Evolutionary conservation across 2,329 filamentous ascomycete genomes (phyloP).

Genomic region (Clathrospora elynae): DNA sequence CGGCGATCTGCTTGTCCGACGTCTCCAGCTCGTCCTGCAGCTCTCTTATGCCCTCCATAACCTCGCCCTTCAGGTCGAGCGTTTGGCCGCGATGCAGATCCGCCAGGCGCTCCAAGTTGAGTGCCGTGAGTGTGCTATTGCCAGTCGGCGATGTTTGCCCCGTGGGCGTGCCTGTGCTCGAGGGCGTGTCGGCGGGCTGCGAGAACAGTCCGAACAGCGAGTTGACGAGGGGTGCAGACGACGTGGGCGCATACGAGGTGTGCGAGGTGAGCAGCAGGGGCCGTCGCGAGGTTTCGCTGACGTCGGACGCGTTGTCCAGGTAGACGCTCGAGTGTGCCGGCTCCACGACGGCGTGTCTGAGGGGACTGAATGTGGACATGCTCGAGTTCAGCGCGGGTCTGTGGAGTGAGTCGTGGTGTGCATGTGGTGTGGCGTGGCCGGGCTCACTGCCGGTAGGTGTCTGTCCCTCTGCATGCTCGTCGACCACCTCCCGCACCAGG

Average conservation of each 20-base stretch:
- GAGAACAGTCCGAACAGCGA: conserved; percentile 90
- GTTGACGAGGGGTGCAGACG: conserved; percentile 61
- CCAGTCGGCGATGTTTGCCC: conserved; percentile 57
- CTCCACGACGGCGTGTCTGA: conserved; percentile 50
- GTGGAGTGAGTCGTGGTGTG: conserved; percentile 44
- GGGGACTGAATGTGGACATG: conserved; percentile 55
- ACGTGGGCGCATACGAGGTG: conserved; percentile 65
- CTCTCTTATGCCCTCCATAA: conserved; percentile 92
- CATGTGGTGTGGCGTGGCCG: conserved; percentile 55
- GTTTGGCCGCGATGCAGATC: conserved; percentile 48
- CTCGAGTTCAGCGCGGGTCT: conserved; percentile 48
- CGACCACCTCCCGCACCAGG: conserved; percentile 87
- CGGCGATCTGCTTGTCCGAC: conserved; percentile 90
- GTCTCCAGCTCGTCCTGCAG: conserved; percentile 94
- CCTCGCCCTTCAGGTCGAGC: conserved; percentile 82
- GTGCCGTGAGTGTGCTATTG: conserved; percentile 44
- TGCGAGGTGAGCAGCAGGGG: conserved; percentile 67
- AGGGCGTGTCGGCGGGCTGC: conserved; percentile 61
- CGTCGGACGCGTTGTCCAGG: conserved; percentile 43
- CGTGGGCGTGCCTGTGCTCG: conserved; percentile 58
- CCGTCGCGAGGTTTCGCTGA: conserved; percentile 51
- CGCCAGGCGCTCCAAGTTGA: conserved; percentile 47
- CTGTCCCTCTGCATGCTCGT: conserved; percentile 74
- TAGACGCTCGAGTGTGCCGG: conserved; percentile 39
- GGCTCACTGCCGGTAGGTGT: conserved; percentile 62